A percentile compares a stretch with the other conserved stretches of the same genome.
Conservation (phyloP, 441 rosid species). For the Gossypium lobatum region DNA sequence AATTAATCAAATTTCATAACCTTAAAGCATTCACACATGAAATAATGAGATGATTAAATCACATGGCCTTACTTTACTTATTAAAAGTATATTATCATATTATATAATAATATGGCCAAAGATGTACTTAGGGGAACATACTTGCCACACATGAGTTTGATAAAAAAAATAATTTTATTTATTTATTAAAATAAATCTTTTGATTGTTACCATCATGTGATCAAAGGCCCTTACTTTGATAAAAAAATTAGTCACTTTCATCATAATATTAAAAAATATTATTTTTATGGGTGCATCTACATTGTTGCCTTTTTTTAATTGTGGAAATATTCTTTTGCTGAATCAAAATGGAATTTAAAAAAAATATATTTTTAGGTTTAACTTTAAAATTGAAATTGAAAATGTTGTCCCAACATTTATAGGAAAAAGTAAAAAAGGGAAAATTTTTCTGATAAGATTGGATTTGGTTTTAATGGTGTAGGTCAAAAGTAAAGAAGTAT, state of each 20-base stretch:
- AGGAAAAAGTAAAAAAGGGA: no score
- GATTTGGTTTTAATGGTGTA: not conserved
- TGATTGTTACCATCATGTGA: not conserved
- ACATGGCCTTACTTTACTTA: conserved; percentile 9
- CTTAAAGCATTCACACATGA: conserved; percentile 23
- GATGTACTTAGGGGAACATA: not conserved
- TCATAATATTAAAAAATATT: no score
- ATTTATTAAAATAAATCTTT: not conserved
- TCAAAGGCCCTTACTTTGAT: not conserved
- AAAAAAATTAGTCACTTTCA: not conserved
- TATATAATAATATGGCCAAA: not conserved
- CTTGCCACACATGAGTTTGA: conserved; percentile 1
- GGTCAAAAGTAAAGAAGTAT: conserved; percentile 23
- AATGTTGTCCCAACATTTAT: no score
- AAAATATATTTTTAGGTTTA: no score
- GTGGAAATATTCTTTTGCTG: no score
- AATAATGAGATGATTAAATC: conserved; percentile 17
- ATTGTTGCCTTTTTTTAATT: no score
- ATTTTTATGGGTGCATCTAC: no score
- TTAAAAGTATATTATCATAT: not conserved
- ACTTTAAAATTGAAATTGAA: no score
- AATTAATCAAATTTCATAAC: no score
- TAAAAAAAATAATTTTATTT: not conserved
- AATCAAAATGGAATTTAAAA: no score
- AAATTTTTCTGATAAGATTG: not conserved